Conservation (phyloP, 306 rosid genomes). For the Phaseolus lunatus region DNA sequence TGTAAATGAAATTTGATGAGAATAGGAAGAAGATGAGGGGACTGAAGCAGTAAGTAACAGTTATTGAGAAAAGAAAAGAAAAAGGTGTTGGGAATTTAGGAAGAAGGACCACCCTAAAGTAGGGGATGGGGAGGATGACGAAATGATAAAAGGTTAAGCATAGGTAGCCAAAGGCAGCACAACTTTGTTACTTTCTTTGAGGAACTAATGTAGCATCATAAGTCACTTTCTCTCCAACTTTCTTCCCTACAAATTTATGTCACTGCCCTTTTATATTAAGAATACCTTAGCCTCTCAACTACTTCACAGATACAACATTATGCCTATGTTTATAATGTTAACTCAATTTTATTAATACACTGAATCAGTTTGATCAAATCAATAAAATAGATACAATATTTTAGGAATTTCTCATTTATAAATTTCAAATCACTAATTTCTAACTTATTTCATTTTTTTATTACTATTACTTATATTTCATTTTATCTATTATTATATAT, state of each 20-base stretch:
- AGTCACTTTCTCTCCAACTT: conserved; percentile 43
- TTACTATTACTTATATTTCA: too few species aligned
- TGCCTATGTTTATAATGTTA: too few species aligned
- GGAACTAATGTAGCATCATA: conserved; percentile 44
- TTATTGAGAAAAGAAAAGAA: conserved; percentile 23
- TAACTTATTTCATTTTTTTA: too few species aligned
- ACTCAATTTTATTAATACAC: too few species aligned
- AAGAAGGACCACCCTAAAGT: conserved; percentile 49
- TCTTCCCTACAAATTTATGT: conserved; percentile 33
- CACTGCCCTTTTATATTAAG: background rate
- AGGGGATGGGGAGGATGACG: conserved; percentile 44
- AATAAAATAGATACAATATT: too few species aligned
- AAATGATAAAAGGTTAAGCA: conserved; percentile 45
- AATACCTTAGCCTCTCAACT: background rate
- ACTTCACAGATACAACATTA: background rate
- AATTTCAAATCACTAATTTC: too few species aligned
- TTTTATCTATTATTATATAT: too few species aligned
- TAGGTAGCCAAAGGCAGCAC: conserved; percentile 43
- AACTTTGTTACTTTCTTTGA: conserved; percentile 33
- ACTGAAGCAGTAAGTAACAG: background rate
- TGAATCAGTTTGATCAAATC: too few species aligned
- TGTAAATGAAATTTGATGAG: conserved; percentile 28
- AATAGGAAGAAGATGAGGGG: conserved; percentile 13
- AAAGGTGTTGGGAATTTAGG: background rate
- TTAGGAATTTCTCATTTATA: too few species aligned